phyloP scores from a whole-genome alignment of 75 land plant genomes.

The Adiantum capillusveneris region DNA sequence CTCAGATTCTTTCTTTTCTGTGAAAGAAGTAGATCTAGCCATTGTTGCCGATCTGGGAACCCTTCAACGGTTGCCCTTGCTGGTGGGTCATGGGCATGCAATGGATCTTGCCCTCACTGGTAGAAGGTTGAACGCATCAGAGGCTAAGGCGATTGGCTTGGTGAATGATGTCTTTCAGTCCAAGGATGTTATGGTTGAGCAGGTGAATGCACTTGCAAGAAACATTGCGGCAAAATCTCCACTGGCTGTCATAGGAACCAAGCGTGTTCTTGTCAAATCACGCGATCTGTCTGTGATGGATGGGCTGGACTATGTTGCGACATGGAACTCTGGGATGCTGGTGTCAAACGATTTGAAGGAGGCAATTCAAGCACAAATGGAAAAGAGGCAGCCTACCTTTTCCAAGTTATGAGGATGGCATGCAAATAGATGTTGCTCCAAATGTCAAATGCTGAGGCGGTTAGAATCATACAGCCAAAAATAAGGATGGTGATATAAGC shows the following conservation, averaged over 20 bases:
- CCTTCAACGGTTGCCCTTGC: slow-evolving; percentile 77
- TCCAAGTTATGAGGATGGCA: slow-evolving; percentile 69
- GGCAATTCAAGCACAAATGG: slow-evolving; percentile 49
- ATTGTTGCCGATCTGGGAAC: slow-evolving; percentile 84
- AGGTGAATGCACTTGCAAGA: slow-evolving; percentile 39
- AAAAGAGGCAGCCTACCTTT: slow-evolving; percentile 65
- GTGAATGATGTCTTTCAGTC: slow-evolving; percentile 50
- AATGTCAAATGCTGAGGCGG: too few relatives aligned
- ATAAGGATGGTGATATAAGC: too few relatives aligned
- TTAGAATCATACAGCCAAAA: too few relatives aligned
- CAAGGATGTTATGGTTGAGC: slow-evolving; percentile 31
- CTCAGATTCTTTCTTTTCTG: slow-evolving; percentile 50
- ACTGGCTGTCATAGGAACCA: slow-evolving; percentile 82
- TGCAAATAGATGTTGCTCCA: too few relatives aligned
- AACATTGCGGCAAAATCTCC: slow-evolving; percentile 74
- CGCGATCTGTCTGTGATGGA: slow-evolving; percentile 59
- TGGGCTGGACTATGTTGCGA: slow-evolving; percentile 80
- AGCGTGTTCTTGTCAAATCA: slow-evolving; percentile 58
- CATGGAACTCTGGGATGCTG: slow-evolving; percentile 84
- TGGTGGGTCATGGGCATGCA: slow-evolving; percentile 68
- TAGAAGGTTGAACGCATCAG: slow-evolving; percentile 41
- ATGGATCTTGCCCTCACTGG: slow-evolving; percentile 82
- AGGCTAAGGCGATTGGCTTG: slow-evolving; percentile 79
- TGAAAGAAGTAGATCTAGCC: slow-evolving; percentile 90
- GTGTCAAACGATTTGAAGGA: slow-evolving; percentile 57